Evolutionary conservation across 305 asterid species (phyloP), one percentile per base, ranked within the genome.

Genomic region (Plantago rigida): DNA sequence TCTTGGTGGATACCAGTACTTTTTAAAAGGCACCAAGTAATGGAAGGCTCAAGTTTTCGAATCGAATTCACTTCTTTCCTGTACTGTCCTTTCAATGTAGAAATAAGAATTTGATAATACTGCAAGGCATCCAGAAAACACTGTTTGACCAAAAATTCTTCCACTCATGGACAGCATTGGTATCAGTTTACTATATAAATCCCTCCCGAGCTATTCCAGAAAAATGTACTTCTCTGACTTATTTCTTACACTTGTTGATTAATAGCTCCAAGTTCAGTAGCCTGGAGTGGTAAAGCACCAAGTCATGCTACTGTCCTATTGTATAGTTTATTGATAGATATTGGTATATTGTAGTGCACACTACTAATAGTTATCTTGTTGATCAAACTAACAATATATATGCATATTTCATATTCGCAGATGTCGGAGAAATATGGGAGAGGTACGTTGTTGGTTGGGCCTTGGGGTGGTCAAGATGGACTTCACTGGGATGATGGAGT

Each of bases 401-500:
- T 34, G 50, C 4, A 12, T 14, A 54, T 36, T 13, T 17, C 19
- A 13, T 36, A 28, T 63, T 56, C 52, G 49, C 75, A 83, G 82
- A 69, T 17, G 60, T 48, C 68, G 15, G 84, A 77, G 67, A 71
- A 72, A 29, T 59, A 65, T 45, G 81, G 78, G 5, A 76, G 78
- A 51, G 71, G 69, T 24, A 54, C 72, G 13, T 48, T 70, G 36
- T 63, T 87, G 14, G 70, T 79, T 12, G 95, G 95, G 76, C 94
- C 97, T 52, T 84, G 94, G 93, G 97, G 97, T 47, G 95, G 92
- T 42, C 82, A 69, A 46, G 85, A 72, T 34, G 97, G 95, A 53
- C 56, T 61, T 60, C 77, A 73, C 39, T 89, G 94, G 95, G 93
- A 87, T 34, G 97, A 89, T 61, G 94, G 95, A 28, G 79, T 75